These are phyloP conservation scores for Cryphonectria carpinicola DNA, from an alignment of 2,329 filamentous ascomycete species.

Conservation along the genomic window DNA sequence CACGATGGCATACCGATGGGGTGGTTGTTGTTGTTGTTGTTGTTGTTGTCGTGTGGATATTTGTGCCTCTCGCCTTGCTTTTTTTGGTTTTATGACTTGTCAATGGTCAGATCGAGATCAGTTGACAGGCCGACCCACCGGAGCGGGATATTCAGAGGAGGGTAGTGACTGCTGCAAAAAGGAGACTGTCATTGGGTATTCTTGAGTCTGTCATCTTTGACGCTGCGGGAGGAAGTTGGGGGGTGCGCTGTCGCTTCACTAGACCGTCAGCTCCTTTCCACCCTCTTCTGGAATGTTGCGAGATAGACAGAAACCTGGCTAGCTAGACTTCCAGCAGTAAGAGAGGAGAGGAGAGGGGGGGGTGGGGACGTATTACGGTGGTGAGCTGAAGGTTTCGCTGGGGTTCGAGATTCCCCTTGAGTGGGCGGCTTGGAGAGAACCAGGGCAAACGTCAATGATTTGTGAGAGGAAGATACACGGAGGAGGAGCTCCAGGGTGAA, in stretches of 20 bases:
- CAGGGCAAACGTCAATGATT: background rate
- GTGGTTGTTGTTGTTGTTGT: no score
- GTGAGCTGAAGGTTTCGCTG: background rate
- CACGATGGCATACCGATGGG: background rate
- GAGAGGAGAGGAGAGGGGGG: background rate
- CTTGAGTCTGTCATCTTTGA: background rate
- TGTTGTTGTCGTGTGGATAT: background rate
- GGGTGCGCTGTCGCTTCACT: background rate
- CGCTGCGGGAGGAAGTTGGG: background rate
- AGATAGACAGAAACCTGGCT: background rate
- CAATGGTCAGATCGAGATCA: constrained; percentile 17
- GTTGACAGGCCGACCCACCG: background rate
- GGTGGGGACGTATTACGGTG: background rate
- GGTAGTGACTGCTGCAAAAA: background rate
- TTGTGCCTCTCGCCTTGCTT: background rate
- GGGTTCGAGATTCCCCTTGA: background rate
- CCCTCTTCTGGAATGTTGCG: background rate
- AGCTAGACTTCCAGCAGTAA: background rate
- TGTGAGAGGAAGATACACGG: background rate
- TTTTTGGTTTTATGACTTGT: constrained; percentile 19
- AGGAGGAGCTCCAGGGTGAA: background rate
- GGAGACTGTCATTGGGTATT: background rate
- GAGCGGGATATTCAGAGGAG: background rate
- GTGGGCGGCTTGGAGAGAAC: background rate
- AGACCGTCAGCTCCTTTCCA: background rate